Percentiles rank a stretch among this genome's conserved stretches.
These are phyloP conservation scores for Torulaspora microellipsoides DNA, from an alignment of 805 yeast genomes.

Conservation along the genomic window DNA sequence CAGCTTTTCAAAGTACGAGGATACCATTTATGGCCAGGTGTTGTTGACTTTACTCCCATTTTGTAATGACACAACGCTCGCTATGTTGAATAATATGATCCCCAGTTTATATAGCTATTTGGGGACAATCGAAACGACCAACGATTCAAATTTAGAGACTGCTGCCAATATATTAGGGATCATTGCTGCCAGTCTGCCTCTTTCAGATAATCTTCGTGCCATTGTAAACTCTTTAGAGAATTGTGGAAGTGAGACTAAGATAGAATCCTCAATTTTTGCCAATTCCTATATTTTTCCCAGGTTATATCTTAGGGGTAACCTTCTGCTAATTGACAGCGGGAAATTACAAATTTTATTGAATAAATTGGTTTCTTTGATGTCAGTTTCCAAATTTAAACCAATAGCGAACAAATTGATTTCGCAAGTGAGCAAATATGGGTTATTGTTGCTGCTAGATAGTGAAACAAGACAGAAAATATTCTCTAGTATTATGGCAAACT, in stretches of 20 bases:
- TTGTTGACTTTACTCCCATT: slow-evolving; percentile 30
- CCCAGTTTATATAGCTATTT: slow-evolving; percentile 27
- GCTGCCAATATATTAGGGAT: slow-evolving; percentile 47
- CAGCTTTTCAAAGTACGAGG: slow-evolving; percentile 21
- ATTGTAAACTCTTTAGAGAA: slow-evolving; percentile 4
- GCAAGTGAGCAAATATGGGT: slow-evolving; percentile 40
- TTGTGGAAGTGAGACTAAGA: not conserved
- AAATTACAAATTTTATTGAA: not conserved
- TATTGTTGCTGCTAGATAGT: slow-evolving; percentile 19
- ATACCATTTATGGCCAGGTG: slow-evolving; percentile 36
- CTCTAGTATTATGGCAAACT: slow-evolving; percentile 23
- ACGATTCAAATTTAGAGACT: slow-evolving; percentile 29
- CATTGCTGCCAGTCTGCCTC: slow-evolving; percentile 27
- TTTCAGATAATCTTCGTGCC: slow-evolving; percentile 5
- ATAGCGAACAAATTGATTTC: slow-evolving; percentile 16
- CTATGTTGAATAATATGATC: slow-evolving; percentile 12
- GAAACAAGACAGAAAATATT: slow-evolving; percentile 23
- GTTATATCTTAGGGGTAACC: slow-evolving; percentile 8
- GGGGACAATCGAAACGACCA: slow-evolving; percentile 14
- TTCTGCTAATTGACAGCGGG: not conserved
- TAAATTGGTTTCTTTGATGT: slow-evolving; percentile 1
- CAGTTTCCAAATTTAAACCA: not conserved
- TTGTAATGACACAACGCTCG: slow-evolving; percentile 5
- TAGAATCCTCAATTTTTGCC: slow-evolving; percentile 11
- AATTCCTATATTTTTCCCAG: slow-evolving; percentile 25